Evolutionary conservation across 495 filamentous ascomycete genomes (phyloP).

Genomic region (Neurospora sp.): DNA sequence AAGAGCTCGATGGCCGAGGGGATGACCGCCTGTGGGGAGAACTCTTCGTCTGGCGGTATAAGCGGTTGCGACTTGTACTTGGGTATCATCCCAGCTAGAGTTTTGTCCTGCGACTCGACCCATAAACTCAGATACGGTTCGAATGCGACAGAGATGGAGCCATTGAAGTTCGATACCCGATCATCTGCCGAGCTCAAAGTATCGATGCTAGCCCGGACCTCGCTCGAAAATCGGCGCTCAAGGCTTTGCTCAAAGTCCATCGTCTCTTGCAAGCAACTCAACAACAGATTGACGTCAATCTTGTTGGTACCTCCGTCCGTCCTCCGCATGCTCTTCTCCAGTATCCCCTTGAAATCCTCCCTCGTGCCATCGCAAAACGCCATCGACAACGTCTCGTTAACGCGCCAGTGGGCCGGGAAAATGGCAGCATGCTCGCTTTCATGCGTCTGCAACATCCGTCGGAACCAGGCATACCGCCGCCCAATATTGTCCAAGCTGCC

Average conservation of each 20-base stretch:
- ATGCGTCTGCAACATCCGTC: constrained; percentile 89
- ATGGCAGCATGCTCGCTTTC: constrained; percentile 87
- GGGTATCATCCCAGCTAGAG: constrained; percentile 75
- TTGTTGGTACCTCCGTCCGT: constrained; percentile 56
- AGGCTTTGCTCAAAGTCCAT: constrained; percentile 93
- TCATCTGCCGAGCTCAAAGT: constrained; percentile 79
- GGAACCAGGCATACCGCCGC: constrained; percentile 91
- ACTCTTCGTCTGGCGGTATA: constrained; percentile 78
- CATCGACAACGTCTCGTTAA: constrained; percentile 84
- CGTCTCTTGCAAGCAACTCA: constrained; percentile 91
- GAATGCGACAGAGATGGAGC: constrained; percentile 92
- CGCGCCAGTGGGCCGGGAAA: constrained; percentile 82
- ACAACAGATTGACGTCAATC: constrained; percentile 82
- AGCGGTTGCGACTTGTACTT: constrained; percentile 81
- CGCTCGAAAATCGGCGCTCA: constrained; percentile 70
- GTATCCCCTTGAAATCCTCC: constrained; percentile 89
- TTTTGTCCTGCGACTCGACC: constrained; percentile 93
- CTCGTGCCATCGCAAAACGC: constrained; percentile 89
- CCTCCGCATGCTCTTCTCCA: constrained; percentile 73
- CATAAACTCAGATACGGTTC: constrained; percentile 94
- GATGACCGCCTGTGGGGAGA: constrained; percentile 80
- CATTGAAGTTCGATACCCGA: constrained; percentile 66
- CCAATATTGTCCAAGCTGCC: constrained; percentile 96
- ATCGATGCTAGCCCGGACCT: constrained; percentile 79
- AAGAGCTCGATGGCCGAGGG: constrained; percentile 94